Conservation (phyloP, 2,329 filamentous ascomycete species). For the Pyricularia pennisetigena region DNA sequence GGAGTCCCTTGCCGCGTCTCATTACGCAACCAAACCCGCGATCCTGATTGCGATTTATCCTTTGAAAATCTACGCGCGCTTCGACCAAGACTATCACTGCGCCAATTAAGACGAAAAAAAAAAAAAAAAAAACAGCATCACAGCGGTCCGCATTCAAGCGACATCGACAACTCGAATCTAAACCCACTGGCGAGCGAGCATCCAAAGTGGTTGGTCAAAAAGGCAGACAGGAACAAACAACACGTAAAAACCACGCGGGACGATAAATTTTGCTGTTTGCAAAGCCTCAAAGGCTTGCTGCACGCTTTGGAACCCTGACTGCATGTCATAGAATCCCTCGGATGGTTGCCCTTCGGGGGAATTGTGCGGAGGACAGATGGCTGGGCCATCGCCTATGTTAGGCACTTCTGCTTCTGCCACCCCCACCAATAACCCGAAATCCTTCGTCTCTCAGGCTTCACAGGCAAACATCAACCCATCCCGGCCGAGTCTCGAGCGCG, state of each 20-base stretch:
- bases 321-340: constrained; percentile 4
- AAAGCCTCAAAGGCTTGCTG: not conserved
- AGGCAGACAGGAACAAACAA: not conserved
- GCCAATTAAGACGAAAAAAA: not conserved
- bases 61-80: not conserved
- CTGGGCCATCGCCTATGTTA: constrained; percentile 33
- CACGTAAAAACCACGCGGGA: not conserved
- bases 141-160: not conserved
- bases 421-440: constrained; percentile 37
- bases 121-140: not conserved
- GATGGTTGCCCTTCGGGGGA: constrained; percentile 5
- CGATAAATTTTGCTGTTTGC: not conserved
- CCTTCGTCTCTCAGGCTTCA: constrained; percentile 32
- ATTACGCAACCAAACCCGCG: not conserved
- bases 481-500: constrained; percentile 42
- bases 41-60: not conserved
- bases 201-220: not conserved
- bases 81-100: not conserved
- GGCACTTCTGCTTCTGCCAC: constrained; percentile 43
- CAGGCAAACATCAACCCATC: constrained; percentile 24
- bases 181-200: not conserved
- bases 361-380: constrained; percentile 22
- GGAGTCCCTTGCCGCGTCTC: not conserved
- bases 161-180: not conserved
- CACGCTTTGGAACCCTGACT: not conserved